Conservation (phyloP, 495 filamentous ascomycete genomes). For the Penicillium angulare region DNA sequence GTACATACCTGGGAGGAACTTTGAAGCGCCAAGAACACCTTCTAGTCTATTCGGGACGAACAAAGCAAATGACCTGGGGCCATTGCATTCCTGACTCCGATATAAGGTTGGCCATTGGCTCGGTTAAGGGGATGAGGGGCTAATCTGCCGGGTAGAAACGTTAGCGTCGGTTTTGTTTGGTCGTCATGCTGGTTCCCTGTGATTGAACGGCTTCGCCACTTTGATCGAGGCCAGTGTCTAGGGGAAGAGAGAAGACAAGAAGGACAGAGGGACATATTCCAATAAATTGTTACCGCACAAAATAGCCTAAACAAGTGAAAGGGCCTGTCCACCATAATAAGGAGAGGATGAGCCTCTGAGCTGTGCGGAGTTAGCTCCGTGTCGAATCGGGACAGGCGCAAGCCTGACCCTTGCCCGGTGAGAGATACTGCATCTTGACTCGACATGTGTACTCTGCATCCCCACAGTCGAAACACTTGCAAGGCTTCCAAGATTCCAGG, state of each 20-base stretch:
- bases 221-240: too few relatives aligned
- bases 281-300: too few relatives aligned
- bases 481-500: too few relatives aligned
- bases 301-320: neutral
- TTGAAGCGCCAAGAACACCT: neutral
- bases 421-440: too few relatives aligned
- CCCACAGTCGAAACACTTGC: too few relatives aligned
- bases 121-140: slow-evolving; percentile 14
- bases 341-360: slow-evolving; percentile 4
- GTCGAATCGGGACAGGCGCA: slow-evolving; percentile 6
- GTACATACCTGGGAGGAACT: neutral
- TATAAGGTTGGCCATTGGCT: slow-evolving; percentile 9
- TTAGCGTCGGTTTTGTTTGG: neutral
- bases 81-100: slow-evolving; percentile 4
- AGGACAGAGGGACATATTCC: neutral
- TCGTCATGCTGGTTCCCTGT: too few relatives aligned
- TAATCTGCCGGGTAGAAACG: neutral
- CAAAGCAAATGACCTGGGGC: slow-evolving; percentile 1
- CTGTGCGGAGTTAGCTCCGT: slow-evolving; percentile 14
- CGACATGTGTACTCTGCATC: too few relatives aligned
- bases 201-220: too few relatives aligned
- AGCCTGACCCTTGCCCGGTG: neutral
- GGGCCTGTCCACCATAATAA: neutral
- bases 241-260: too few relatives aligned
- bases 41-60: neutral